Percentiles rank a stretch among this genome's conserved stretches.
phyloP scores from a whole-genome alignment of 2,329 filamentous ascomycete species.

The Sarocladium kiliense region DNA sequence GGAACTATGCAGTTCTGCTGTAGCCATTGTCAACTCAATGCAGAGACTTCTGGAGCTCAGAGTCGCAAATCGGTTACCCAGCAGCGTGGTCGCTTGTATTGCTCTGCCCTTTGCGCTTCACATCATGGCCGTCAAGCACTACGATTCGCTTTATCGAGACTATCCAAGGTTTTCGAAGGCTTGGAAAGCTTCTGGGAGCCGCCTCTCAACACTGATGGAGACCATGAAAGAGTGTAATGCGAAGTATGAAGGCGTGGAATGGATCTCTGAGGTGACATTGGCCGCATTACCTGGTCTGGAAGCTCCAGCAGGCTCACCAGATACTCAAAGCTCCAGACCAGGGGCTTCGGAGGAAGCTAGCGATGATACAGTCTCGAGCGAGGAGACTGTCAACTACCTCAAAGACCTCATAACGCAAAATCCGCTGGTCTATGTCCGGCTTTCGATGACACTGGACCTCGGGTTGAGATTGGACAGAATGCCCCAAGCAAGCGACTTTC shows the following conservation, averaged over 20 bases:
- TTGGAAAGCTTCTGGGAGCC: neutral
- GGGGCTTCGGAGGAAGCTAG: neutral
- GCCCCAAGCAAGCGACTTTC: neutral
- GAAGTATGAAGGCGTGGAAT: neutral
- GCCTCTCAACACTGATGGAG: neutral
- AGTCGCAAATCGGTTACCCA: neutral
- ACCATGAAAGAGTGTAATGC: neutral
- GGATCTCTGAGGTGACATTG: neutral
- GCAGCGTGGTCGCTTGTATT: neutral
- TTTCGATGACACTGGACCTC: neutral
- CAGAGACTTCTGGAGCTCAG: neutral
- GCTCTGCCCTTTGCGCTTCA: neutral
- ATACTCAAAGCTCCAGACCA: neutral
- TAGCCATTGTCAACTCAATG: neutral
- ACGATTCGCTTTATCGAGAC: neutral
- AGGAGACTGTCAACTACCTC: neutral
- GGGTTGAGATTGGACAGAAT: neutral
- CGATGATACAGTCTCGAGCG: neutral
- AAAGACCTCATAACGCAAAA: neutral
- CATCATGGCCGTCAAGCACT: neutral
- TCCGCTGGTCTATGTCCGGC: neutral
- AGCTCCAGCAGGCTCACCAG: neutral
- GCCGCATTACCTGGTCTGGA: neutral
- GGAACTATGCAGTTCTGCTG: neutral
- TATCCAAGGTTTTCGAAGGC: neutral